These are phyloP conservation scores for Podochytrium sp. DNA, from an alignment of 192 early-diverging fungal species.

Conservation along the genomic window DNA sequence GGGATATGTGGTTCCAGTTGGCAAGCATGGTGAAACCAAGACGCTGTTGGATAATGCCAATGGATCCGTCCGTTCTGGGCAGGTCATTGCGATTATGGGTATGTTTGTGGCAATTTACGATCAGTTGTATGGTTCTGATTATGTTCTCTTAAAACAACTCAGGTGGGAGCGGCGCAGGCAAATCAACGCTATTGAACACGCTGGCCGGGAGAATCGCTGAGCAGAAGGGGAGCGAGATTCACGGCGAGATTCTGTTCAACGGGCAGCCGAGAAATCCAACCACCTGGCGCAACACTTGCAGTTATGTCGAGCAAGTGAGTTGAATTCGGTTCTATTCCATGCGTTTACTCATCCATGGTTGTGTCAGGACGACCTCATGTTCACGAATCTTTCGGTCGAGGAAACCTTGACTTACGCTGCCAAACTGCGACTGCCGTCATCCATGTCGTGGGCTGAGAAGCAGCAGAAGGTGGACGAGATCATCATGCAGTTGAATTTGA, in stretches of 20 bases:
- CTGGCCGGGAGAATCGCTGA: constrained; percentile 36
- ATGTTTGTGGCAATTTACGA: background rate
- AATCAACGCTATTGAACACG: constrained; percentile 45
- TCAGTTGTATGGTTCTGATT: background rate
- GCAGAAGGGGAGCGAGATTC: constrained; percentile 26
- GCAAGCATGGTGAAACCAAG: constrained; percentile 8
- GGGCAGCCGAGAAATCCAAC: constrained; percentile 15
- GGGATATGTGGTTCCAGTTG: constrained; percentile 15
- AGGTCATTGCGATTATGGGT: constrained; percentile 53
- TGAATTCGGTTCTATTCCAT: no score
- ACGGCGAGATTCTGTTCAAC: constrained; percentile 35
- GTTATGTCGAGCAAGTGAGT: constrained; percentile 46
- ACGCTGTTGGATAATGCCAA: constrained; percentile 18
- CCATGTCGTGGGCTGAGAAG: constrained; percentile 44
- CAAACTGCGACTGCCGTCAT: constrained; percentile 59
- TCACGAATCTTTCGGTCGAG: constrained; percentile 57
- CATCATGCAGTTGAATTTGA: constrained; percentile 62
- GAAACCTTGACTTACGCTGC: constrained; percentile 75
- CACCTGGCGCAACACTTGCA: constrained; percentile 37
- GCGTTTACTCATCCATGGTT: no score
- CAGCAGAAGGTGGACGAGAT: constrained; percentile 58
- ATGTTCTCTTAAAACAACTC: background rate
- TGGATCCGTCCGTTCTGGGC: constrained; percentile 33
- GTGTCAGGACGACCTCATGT: constrained; percentile 40
- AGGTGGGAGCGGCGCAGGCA: constrained; percentile 46